Conservation (phyloP, 345 rosid genomes). For the Brassica carinata region DNA sequence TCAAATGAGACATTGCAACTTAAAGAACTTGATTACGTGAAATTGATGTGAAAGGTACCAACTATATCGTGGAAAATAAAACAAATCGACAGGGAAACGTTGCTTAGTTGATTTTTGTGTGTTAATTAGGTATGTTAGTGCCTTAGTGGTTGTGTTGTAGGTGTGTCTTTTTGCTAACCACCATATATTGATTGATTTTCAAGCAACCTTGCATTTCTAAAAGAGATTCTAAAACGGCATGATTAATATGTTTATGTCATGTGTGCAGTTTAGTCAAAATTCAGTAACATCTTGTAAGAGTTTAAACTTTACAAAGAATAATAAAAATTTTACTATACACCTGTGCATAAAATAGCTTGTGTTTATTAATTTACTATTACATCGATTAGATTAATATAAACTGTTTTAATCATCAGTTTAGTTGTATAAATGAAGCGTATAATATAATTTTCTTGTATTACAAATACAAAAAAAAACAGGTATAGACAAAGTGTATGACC, state of each 20-base stretch:
- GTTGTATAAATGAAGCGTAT: conserved; percentile 1
- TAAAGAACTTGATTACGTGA: conserved; percentile 25
- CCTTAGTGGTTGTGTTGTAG: conserved; percentile 40
- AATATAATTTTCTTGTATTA: background rate
- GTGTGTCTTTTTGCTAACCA: conserved; percentile 37
- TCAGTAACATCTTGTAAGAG: background rate
- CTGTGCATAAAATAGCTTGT: background rate
- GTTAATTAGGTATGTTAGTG: background rate
- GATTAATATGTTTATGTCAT: background rate
- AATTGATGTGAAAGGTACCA: conserved; percentile 40
- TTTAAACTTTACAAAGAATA: background rate
- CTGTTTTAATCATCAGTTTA: background rate
- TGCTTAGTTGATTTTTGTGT: conserved; percentile 24
- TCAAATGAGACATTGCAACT: conserved; percentile 31
- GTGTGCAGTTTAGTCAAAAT: background rate
- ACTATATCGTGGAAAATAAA: conserved; percentile 18
- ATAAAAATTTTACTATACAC: background rate
- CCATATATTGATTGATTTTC: conserved; percentile 26
- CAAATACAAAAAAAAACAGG: conserved; percentile 43
- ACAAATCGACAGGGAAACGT: conserved; percentile 14
- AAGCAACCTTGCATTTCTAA: conserved; percentile 28
- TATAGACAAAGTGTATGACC: conserved; percentile 59
- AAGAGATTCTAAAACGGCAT: background rate
- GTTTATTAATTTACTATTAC: too few relatives aligned
- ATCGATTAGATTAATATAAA: background rate